Base-by-base conservation (phyloP, 257 asterid genomes). In the Petrea volubilis region DNA sequence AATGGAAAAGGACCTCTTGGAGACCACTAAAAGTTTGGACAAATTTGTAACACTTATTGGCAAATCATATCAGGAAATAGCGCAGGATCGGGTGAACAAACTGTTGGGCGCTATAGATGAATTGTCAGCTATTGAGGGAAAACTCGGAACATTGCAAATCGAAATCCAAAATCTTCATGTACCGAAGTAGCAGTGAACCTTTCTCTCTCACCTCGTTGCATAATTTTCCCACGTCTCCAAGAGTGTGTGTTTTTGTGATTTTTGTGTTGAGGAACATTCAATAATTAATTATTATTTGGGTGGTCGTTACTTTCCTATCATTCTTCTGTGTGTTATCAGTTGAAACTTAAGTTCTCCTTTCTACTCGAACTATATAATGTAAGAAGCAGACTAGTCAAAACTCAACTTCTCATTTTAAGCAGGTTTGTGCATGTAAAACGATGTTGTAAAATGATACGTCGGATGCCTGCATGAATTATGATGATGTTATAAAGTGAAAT, bases 161-260 rank as follows among this genome's bases (percentile, higher is more conserved):
- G 96, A 87, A 69, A 90, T 95, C 75, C 96, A 87, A 71, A 92
- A 95, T 78, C 80, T 95, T 50, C 96, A 86, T 71, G 79, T 85
- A 11, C 74, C 81, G 51, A 80, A 83, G 83, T 81, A 81, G 74
- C 78, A 60, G 8, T 33, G 40, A 25, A 40, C 43, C 75, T 34
- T 31, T 60, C n/a, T 28, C 27, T 36, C 14, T 27, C 29, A 1
- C 44, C 33, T 15, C 33, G 52, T 52, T 15, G 14, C 51, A 5
- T 53, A 44, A 21, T 70, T 27, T 70, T 38, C 38, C 8, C 31
- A 18, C 59, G 7, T 11, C 20, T 46, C 25, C 20, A 7, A 12
- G 38, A 20, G 70, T 66, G 1, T 4, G 11, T 8, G 6, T 38
- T 38, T 63, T 41, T 15, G 63, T 52, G 38, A 15, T 25, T 55